These are phyloP conservation scores for Gypsophila paniculata DNA, from an alignment of 179 eudicot species.

Conservation along the genomic window DNA sequence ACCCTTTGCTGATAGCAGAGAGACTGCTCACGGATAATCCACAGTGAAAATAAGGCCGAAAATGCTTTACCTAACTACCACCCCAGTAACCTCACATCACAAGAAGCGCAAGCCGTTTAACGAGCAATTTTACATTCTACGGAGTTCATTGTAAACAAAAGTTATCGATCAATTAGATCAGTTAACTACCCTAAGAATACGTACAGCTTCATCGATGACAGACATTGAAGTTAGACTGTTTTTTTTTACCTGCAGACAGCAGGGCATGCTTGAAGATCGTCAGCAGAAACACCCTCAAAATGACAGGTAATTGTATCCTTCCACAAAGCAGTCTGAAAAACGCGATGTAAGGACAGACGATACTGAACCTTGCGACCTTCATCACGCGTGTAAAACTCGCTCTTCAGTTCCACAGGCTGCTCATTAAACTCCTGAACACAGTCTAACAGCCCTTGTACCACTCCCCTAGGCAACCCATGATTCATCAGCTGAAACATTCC, in stretches of 20 bases:
- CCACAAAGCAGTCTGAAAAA: conserved; percentile 22
- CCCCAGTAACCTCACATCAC: too few relatives aligned
- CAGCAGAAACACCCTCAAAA: neutral
- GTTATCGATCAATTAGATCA: too few relatives aligned
- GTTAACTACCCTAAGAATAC: too few relatives aligned
- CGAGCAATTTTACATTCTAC: too few relatives aligned
- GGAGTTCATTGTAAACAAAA: too few relatives aligned
- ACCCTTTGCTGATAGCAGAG: too few relatives aligned
- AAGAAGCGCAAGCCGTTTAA: too few relatives aligned
- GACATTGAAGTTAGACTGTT: neutral
- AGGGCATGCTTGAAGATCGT: conserved; percentile 11
- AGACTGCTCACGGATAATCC: neutral
- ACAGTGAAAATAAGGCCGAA: neutral
- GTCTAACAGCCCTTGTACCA: conserved; percentile 8
- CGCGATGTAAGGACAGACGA: conserved; percentile 15
- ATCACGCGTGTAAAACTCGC: conserved; percentile 16
- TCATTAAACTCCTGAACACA: conserved; percentile 19
- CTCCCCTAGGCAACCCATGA: conserved; percentile 16
- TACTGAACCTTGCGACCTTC: conserved; percentile 13
- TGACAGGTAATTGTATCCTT: conserved; percentile 19
- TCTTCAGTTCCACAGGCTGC: conserved; percentile 13
- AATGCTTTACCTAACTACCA: too few relatives aligned
- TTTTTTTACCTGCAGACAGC: conserved; percentile 13
- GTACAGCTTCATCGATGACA: neutral
- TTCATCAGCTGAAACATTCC: conserved; percentile 19